Conservation (phyloP, 257 asterid species). For the Nicotiana undulata region DNA sequence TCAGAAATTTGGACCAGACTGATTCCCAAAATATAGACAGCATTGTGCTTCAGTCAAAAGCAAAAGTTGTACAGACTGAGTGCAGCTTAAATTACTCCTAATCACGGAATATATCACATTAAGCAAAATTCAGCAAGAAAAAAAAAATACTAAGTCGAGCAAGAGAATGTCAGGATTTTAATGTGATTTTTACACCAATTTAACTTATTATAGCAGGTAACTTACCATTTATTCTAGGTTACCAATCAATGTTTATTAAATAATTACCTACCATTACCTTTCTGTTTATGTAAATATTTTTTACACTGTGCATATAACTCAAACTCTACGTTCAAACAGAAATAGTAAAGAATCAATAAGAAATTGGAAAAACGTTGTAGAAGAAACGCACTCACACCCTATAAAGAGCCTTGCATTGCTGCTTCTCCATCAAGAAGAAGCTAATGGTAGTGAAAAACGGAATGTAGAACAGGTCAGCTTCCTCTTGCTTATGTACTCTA, state of each 20-base stretch:
- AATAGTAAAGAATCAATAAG: neutral
- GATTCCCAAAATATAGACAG: neutral
- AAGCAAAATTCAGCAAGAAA: neutral
- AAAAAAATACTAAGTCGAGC: neutral
- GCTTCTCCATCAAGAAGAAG: conserved; percentile 88
- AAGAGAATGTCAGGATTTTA: neutral
- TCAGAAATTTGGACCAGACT: neutral
- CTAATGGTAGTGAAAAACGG: conserved; percentile 90
- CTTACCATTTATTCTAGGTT: too few species aligned
- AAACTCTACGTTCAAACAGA: neutral
- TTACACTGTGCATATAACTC: too few species aligned
- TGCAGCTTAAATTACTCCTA: neutral
- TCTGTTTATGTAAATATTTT: too few species aligned
- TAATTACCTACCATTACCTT: too few species aligned
- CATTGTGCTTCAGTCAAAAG: neutral
- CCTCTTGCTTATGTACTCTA: conserved; percentile 78
- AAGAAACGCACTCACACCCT: conserved; percentile 99
- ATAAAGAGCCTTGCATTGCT: conserved; percentile 93
- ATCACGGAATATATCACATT: neutral
- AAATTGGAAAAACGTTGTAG: neutral
- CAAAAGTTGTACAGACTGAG: neutral
- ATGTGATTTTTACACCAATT: too few species aligned
- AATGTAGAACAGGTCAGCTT: conserved; percentile 92
- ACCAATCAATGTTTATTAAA: too few species aligned
- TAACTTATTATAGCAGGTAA: too few species aligned